Percentiles rank a stretch among this genome's conserved stretches.
These are phyloP conservation scores for Cucurbita argyrosperma DNA, from an alignment of 306 rosid genomes.

Conservation along the genomic window DNA sequence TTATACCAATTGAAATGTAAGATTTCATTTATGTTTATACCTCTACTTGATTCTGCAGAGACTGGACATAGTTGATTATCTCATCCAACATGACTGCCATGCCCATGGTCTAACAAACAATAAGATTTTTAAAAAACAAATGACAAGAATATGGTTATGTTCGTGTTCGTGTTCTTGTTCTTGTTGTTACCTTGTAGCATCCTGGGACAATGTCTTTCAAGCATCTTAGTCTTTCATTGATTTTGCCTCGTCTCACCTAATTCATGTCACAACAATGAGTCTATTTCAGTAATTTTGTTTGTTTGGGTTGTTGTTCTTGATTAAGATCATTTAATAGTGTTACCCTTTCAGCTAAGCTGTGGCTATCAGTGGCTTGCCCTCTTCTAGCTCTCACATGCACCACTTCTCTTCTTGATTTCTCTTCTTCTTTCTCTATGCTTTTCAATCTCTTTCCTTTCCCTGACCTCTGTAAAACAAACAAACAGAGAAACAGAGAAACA, in stretches of 20 bases:
- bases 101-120: conserved; percentile 55
- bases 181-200: conserved; percentile 58
- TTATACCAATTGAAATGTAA: too few relatives aligned
- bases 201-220: conserved; percentile 92
- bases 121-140: not conserved
- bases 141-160: conserved; percentile 1
- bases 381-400: conserved; percentile 97
- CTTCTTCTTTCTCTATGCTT: conserved; percentile 31
- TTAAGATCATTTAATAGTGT: not conserved
- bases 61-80: conserved; percentile 91
- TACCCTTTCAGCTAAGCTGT: conserved; percentile 99
- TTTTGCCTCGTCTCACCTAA: conserved; percentile 94
- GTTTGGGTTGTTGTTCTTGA: too few relatives aligned
- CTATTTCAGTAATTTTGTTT: not conserved
- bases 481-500: not conserved
- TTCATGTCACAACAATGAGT: not conserved
- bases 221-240: conserved; percentile 77
- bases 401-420: conserved; percentile 56
- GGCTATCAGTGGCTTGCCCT: conserved; percentile 98
- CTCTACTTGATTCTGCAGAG: conserved; percentile 96
- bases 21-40: conserved; percentile 8
- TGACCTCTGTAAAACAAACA: conserved; percentile 20
- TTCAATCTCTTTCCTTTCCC: conserved; percentile 61
- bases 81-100: conserved; percentile 98
- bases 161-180: not conserved